phyloP scores from a whole-genome alignment of 1,284 basidiomycete genomes.

The Puccinia coronata region DNA sequence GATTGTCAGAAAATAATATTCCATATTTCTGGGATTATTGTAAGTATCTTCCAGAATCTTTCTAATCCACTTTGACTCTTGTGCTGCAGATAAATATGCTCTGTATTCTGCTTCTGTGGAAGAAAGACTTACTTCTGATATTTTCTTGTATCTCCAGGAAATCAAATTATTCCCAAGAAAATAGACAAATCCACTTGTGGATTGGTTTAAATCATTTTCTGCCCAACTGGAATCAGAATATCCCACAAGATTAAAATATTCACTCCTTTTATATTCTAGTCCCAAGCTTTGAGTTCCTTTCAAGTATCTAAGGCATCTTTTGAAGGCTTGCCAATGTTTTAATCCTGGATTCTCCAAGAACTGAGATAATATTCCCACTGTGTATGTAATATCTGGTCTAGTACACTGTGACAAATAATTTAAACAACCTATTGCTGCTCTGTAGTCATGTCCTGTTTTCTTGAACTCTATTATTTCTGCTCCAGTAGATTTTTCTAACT shows the following conservation, averaged over 20 bases:
- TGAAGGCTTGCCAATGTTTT: slow-evolving; percentile 29
- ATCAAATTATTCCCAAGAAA: neutral
- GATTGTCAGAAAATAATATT: no score
- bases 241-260: neutral
- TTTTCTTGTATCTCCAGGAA: slow-evolving; percentile 13
- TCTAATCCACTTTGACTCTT: no score
- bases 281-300: slow-evolving; percentile 31
- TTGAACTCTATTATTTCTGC: no score
- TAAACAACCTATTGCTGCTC: no score
- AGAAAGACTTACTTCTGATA: no score
- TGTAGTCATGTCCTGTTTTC: no score
- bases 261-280: neutral
- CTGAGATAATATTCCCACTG: slow-evolving; percentile 30
- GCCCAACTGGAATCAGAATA: slow-evolving; percentile 30
- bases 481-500: no score
- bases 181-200: neutral
- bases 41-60: no score
- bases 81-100: no score
- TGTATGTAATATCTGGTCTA: slow-evolving; percentile 36
- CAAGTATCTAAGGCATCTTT: no score
- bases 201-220: slow-evolving; percentile 15
- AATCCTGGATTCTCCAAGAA: slow-evolving; percentile 20
- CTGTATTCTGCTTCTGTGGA: no score
- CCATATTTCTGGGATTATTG: no score
- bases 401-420: slow-evolving; percentile 34